Base-by-base conservation (phyloP, 2,329 filamentous ascomycete genomes). In the Beauveria bassiana region DNA sequence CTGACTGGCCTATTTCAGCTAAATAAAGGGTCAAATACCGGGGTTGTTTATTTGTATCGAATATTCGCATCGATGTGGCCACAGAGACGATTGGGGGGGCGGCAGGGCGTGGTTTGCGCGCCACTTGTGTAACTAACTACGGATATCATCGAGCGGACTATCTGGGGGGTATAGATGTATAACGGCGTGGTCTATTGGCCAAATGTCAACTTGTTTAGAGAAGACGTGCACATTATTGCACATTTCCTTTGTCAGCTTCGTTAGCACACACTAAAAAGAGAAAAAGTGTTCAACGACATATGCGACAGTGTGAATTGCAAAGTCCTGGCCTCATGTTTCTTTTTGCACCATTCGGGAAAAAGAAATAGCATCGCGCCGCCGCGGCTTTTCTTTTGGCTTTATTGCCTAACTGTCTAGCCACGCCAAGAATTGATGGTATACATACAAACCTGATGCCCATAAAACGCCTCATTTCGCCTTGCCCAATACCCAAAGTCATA, bases 11-110 rank as follows among this genome's bases (percentile, higher is more conserved):
- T 14, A 14, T 5, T 34, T 34, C 31, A 14, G 12, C 31, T 34
- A 14, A 18, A 7, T 34, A 14, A 18, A 7, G 31, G 28, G 6
- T 22, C 5, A 10, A 45, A 2, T 7, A 43, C 1, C 26, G 38
- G 38, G 12, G 16, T 42, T 69, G 34, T 52, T 50, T 26, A 45
- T 28, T 52, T 57, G 28, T 61, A 61, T 61, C 38, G 57, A 58
- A 61, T 49, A 62, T 31, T 31, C 16, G 54, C 46, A 26, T 59
- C 24, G 24, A 43, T 24, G 20, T 51, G 34, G 46, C 7, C 18
- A 24, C 3, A n/a, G 20, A 26, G 10, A 3, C 22, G 8, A 20
- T 22, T 22, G 22, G 3, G 42, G 14, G 18, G 18, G 10, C n/a
- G 46, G 34, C 5, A 31, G 20, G 45, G 46, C 20, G 45, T 14